These are phyloP conservation scores for Ophiostoma ips DNA, from an alignment of 2,329 filamentous ascomycete species.

Conservation along the genomic window DNA sequence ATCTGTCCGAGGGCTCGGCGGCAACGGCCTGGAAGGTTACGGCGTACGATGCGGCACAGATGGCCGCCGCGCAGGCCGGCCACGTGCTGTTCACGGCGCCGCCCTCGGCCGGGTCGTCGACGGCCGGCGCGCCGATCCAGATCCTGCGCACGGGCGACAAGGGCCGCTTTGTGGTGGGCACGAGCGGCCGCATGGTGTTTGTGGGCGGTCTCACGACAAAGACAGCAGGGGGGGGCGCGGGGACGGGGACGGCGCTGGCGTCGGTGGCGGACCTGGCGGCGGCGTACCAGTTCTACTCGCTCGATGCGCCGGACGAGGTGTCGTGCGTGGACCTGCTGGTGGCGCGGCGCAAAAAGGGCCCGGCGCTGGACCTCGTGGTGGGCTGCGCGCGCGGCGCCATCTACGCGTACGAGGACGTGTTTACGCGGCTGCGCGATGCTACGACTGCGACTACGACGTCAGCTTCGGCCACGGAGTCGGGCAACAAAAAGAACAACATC, in stretches of 20 bases:
- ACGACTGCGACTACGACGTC: too few species aligned
- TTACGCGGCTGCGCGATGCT: conserved; percentile 40
- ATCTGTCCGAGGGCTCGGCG: conserved; percentile 33
- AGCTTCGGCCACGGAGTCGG: background rate
- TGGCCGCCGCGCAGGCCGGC: conserved; percentile 6
- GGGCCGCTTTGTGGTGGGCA: conserved; percentile 45
- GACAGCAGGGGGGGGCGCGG: too few species aligned
- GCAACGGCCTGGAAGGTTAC: conserved; percentile 27
- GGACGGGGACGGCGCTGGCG: too few species aligned
- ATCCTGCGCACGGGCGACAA: conserved; percentile 35
- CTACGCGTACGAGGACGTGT: conserved; percentile 64
- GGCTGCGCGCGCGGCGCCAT: conserved; percentile 67
- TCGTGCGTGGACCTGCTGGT: conserved; percentile 51
- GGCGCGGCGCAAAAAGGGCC: conserved; percentile 20
- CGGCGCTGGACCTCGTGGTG: conserved; percentile 48
- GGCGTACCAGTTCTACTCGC: conserved; percentile 41
- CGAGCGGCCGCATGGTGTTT: conserved; percentile 39
- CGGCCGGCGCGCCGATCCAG: background rate
- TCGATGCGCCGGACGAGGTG: conserved; percentile 49
- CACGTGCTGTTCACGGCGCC: conserved; percentile 10
- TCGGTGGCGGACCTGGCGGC: conserved; percentile 28
- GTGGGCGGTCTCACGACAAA: conserved; percentile 36
- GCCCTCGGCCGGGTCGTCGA: background rate
- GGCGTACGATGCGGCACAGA: conserved; percentile 25
- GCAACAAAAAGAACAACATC: conserved; percentile 14